These are phyloP conservation scores for Penicillium sclerotiorum DNA, from an alignment of 2,329 filamentous ascomycete species.

Conservation along the genomic window DNA sequence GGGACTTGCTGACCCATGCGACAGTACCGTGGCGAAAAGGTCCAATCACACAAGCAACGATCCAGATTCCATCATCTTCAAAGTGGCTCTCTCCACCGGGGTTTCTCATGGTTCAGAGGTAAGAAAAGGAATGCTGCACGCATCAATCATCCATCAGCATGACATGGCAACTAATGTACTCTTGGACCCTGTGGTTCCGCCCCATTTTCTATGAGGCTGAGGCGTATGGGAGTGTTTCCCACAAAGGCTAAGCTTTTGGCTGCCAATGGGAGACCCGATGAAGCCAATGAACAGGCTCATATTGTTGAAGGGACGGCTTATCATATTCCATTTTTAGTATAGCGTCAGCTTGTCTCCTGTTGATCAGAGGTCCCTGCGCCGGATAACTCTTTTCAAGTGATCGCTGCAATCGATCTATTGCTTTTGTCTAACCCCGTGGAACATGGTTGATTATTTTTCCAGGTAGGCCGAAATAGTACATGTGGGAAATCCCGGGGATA, in stretches of 20 bases:
- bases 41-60: constrained; percentile 2
- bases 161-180: neutral
- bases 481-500: no score
- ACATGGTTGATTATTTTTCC: no score
- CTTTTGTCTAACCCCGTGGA: no score
- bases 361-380: constrained; percentile 5
- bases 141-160: no score
- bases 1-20: no score
- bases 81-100: no score
- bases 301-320: neutral
- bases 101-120: neutral
- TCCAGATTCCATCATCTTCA: neutral
- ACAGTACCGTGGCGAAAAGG: no score
- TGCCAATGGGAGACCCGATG: neutral
- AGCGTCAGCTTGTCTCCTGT: constrained; percentile 11
- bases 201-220: neutral
- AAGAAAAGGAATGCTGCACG: no score
- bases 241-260: constrained; percentile 23
- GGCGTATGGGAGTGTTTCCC: neutral
- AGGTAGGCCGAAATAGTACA: no score
- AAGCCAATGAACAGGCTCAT: constrained; percentile 1
- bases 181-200: neutral
- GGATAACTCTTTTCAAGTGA: no score
- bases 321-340: constrained; percentile 3
- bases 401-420: no score